Conservation (phyloP, 768 basidiomycete genomes). For the Phanerodontia chrysosporium region DNA sequence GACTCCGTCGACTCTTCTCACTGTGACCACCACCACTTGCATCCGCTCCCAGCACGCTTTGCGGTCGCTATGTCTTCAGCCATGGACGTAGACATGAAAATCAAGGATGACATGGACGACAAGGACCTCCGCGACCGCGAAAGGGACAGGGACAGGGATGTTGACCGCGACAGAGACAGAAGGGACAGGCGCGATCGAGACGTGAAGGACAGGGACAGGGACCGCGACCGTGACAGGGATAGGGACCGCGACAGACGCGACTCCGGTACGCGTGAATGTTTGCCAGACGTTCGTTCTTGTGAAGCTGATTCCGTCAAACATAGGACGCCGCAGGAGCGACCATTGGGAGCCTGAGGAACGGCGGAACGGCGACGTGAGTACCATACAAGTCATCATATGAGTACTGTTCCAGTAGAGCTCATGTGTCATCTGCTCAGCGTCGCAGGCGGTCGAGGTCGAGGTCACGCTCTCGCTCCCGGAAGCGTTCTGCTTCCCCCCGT, state of each 20-base stretch:
- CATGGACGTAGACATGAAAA: conserved; percentile 84
- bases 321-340: conserved; percentile 38
- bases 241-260: conserved; percentile 50
- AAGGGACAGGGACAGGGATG: conserved; percentile 37
- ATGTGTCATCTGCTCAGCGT: conserved; percentile 37
- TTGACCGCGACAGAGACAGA: conserved; percentile 43
- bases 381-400: conserved; percentile 1
- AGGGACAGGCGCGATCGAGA: conserved; percentile 28
- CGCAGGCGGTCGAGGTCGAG: conserved; percentile 66
- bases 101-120: conserved; percentile 69
- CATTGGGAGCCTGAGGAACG: conserved; percentile 85
- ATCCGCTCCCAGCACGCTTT: not conserved
- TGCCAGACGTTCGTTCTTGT: not conserved
- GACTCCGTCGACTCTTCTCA: conserved; percentile 5
- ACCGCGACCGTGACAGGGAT: conserved; percentile 38
- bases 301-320: not conserved
- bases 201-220: conserved; percentile 35
- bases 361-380: conserved; percentile 66
- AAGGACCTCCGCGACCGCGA: conserved; percentile 48
- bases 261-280: conserved; percentile 36
- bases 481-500: conserved; percentile 63
- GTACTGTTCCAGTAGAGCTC: conserved; percentile 6
- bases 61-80: not conserved
- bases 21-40: conserved; percentile 3
- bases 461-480: conserved; percentile 65